phyloP scores from a whole-genome alignment of 1,284 basidiomycete species.

The Ganoderma sp. region DNA sequence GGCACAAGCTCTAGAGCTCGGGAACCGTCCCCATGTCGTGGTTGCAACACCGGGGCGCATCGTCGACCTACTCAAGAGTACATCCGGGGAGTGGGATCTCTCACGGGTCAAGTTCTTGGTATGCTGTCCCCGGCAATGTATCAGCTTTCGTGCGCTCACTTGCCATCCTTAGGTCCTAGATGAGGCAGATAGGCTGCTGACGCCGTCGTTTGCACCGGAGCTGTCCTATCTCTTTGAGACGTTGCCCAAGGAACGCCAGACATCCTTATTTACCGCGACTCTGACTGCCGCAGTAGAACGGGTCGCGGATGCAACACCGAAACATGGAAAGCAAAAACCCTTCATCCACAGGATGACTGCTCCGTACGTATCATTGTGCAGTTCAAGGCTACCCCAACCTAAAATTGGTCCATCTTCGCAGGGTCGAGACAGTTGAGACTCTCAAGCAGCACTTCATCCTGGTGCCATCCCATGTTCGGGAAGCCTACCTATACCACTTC shows the following conservation, averaged over 20 bases:
- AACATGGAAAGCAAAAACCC: slow-evolving; percentile 83
- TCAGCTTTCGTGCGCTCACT: no score
- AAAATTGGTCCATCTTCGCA: slow-evolving; percentile 39
- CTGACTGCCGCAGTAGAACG: slow-evolving; percentile 87
- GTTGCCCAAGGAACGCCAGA: slow-evolving; percentile 89
- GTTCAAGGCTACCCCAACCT: slow-evolving; percentile 16
- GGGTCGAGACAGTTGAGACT: slow-evolving; percentile 84
- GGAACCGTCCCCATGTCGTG: slow-evolving; percentile 88
- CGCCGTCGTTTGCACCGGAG: slow-evolving; percentile 89
- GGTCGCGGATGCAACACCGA: slow-evolving; percentile 76
- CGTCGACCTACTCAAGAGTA: slow-evolving; percentile 88
- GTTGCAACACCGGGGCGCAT: slow-evolving; percentile 97
- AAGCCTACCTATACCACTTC: slow-evolving; percentile 91
- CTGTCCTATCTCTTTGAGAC: slow-evolving; percentile 80
- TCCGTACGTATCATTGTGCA: slow-evolving; percentile 54
- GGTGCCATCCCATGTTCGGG: slow-evolving; percentile 93
- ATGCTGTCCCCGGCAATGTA: slow-evolving; percentile 34
- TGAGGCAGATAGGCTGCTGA: slow-evolving; percentile 94
- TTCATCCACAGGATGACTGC: slow-evolving; percentile 87
- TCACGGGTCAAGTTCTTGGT: slow-evolving; percentile 88
- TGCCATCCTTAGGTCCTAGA: slow-evolving; percentile 75
- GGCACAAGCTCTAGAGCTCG: slow-evolving; percentile 88
- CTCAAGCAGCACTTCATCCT: slow-evolving; percentile 92
- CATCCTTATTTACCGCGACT: slow-evolving; percentile 96
- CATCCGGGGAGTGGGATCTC: slow-evolving; percentile 83